Percentiles rank a stretch among this genome's conserved stretches.
Evolutionary conservation across 1,139 yeast species (phyloP).

Genomic region (Kodamaea suecica): DNA sequence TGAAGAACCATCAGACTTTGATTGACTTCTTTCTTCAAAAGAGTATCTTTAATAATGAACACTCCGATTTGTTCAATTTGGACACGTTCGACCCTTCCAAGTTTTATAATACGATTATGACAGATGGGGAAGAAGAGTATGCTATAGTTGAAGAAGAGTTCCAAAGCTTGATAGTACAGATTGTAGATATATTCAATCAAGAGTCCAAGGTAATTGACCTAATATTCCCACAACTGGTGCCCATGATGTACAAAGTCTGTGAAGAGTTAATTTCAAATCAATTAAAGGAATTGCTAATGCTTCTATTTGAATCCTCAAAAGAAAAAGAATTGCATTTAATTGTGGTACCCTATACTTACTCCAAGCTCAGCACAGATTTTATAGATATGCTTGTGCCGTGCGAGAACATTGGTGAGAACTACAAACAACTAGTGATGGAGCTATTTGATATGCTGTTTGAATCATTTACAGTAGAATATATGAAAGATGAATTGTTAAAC

Average conservation of each 20-base stretch:
- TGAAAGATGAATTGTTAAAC: constrained; percentile 39
- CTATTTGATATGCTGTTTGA: constrained; percentile 50
- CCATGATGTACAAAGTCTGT: constrained; percentile 49
- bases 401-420: constrained; percentile 35
- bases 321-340: constrained; percentile 24
- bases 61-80: constrained; percentile 30
- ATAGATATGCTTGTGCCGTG: constrained; percentile 26
- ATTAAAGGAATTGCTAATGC: constrained; percentile 33
- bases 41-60: constrained; percentile 40
- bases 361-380: constrained; percentile 24
- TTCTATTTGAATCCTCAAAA: constrained; percentile 31
- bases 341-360: constrained; percentile 34
- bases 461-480: constrained; percentile 47
- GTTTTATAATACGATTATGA: constrained; percentile 17
- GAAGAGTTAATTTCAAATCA: constrained; percentile 46
- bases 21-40: constrained; percentile 48
- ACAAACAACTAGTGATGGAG: constrained; percentile 31
- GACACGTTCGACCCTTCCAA: constrained; percentile 22
- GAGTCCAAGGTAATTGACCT: constrained; percentile 36
- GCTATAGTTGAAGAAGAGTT: constrained; percentile 19
- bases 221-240: constrained; percentile 40
- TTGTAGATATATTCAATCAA: constrained; percentile 35
- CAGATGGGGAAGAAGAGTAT: constrained; percentile 10
- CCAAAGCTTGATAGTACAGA: constrained; percentile 22
- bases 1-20: constrained; percentile 43